Percentiles rank a stretch among this genome's conserved stretches.
These are phyloP conservation scores for Xylaria sp. DNA, from an alignment of 2,329 filamentous ascomycete species.

Conservation along the genomic window DNA sequence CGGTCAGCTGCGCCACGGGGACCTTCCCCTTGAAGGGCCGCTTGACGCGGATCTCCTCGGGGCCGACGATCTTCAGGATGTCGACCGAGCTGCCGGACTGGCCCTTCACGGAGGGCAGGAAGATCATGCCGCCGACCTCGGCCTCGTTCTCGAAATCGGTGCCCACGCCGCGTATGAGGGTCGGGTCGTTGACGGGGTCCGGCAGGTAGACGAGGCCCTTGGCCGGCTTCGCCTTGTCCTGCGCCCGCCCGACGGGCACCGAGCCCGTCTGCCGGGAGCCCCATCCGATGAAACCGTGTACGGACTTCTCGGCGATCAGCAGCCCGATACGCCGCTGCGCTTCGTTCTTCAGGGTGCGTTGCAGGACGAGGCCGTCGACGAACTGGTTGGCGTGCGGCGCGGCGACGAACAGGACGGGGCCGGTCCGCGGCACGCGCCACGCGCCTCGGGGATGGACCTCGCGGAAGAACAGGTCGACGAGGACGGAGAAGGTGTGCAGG, in stretches of 20 bases:
- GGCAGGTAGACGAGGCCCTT: conserved; percentile 84
- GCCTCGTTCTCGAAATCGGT: conserved; percentile 81
- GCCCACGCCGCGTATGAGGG: conserved; percentile 74
- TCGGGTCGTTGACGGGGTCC: conserved; percentile 82
- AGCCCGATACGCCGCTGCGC: conserved; percentile 87
- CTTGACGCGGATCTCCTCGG: conserved; percentile 83
- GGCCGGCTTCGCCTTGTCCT: conserved; percentile 83
- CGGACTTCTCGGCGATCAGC: conserved; percentile 93
- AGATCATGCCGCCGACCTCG: conserved; percentile 79
- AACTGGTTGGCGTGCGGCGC: conserved; percentile 98
- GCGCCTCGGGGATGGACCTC: conserved; percentile 94
- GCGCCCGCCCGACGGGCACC: conserved; percentile 88
- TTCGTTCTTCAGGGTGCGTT: conserved; percentile 86
- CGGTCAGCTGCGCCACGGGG: conserved; percentile 79
- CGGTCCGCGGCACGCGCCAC: conserved; percentile 89
- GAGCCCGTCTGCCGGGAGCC: conserved; percentile 83
- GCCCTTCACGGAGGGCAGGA: conserved; percentile 82
- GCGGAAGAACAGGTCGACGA: conserved; percentile 96
- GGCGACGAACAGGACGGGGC: conserved; percentile 92
- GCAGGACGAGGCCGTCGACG: conserved; percentile 90
- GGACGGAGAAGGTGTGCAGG: conserved; percentile 75
- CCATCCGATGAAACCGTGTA: conserved; percentile 89
- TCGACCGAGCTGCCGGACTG: conserved; percentile 76
- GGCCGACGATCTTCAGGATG: conserved; percentile 77
- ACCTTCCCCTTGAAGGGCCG: conserved; percentile 80